These are phyloP conservation scores for Irpex sp. DNA, from an alignment of 1,284 basidiomycete species.

Conservation along the genomic window DNA sequence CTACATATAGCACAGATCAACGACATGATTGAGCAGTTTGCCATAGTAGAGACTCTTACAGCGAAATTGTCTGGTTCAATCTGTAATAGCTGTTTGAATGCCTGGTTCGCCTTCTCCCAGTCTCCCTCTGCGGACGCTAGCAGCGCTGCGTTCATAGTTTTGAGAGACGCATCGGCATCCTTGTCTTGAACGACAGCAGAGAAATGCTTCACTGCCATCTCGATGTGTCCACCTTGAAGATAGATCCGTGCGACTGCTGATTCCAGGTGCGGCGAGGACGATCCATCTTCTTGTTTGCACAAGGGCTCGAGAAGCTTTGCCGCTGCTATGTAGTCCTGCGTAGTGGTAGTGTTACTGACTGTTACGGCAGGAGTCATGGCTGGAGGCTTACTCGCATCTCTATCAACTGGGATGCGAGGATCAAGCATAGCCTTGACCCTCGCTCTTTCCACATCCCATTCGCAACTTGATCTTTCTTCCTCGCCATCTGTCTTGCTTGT, in stretches of 20 bases:
- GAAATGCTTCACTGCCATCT: slow-evolving; percentile 53
- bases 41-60: slow-evolving; percentile 32
- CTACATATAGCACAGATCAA: slow-evolving; percentile 30
- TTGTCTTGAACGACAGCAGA: slow-evolving; percentile 44
- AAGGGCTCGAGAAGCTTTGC: slow-evolving; percentile 60
- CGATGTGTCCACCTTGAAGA: slow-evolving; percentile 65
- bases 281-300: slow-evolving; percentile 35
- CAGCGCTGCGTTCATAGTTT: slow-evolving; percentile 60
- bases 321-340: slow-evolving; percentile 70
- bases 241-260: slow-evolving; percentile 71
- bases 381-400: slow-evolving; percentile 42
- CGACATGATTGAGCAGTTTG: no score
- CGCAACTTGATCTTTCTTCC: not conserved
- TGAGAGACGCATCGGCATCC: slow-evolving; percentile 38
- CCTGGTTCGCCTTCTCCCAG: slow-evolving; percentile 51
- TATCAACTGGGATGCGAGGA: slow-evolving; percentile 69
- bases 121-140: slow-evolving; percentile 64
- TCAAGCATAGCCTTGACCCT: slow-evolving; percentile 62
- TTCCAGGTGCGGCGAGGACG: slow-evolving; percentile 50
- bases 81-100: slow-evolving; percentile 41
- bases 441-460: slow-evolving; percentile 74
- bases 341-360: not conserved
- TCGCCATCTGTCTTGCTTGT: slow-evolving; percentile 37
- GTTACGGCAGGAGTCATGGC: no score
- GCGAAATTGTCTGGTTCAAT: slow-evolving; percentile 56